Conservation (phyloP, 1,139 yeast genomes). For the Nakaseomyces uthaithaninus region DNA sequence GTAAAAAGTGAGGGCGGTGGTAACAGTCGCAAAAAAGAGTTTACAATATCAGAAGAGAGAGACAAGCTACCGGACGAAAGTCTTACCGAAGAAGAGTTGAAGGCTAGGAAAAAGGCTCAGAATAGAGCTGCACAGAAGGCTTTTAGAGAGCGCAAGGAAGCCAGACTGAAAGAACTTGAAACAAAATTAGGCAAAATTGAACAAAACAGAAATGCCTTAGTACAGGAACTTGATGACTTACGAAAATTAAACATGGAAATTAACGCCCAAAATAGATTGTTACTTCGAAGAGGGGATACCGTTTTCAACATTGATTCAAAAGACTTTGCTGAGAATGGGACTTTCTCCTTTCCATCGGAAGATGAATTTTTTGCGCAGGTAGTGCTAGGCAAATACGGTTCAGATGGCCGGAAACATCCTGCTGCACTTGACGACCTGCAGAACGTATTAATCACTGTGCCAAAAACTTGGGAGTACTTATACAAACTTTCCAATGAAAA, state of each 20-base stretch:
- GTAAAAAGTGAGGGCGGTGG: neutral
- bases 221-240: slow-evolving; percentile 44
- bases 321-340: slow-evolving; percentile 2
- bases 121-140: slow-evolving; percentile 89
- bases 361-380: slow-evolving; percentile 17
- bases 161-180: slow-evolving; percentile 60
- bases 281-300: slow-evolving; percentile 30
- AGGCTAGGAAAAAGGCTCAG: slow-evolving; percentile 62
- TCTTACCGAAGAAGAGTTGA: slow-evolving; percentile 7
- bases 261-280: slow-evolving; percentile 39
- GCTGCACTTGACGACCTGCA: neutral
- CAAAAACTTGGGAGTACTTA: slow-evolving; percentile 8
- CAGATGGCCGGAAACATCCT: neutral
- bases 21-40: neutral
- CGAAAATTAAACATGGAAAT: slow-evolving; percentile 42
- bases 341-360: slow-evolving; percentile 26
- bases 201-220: slow-evolving; percentile 44
- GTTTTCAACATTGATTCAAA: slow-evolving; percentile 5
- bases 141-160: slow-evolving; percentile 77
- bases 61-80: slow-evolving; percentile 1
- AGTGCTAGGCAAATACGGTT: slow-evolving; percentile 7
- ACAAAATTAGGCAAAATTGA: slow-evolving; percentile 53
- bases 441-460: slow-evolving; percentile 4
- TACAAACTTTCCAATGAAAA: slow-evolving; percentile 6
- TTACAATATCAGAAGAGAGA: neutral